Evolutionary conservation across 352 stramenopile species (phyloP), one percentile per base, ranked within the genome.

Genomic region (Bremia lactucae): DNA sequence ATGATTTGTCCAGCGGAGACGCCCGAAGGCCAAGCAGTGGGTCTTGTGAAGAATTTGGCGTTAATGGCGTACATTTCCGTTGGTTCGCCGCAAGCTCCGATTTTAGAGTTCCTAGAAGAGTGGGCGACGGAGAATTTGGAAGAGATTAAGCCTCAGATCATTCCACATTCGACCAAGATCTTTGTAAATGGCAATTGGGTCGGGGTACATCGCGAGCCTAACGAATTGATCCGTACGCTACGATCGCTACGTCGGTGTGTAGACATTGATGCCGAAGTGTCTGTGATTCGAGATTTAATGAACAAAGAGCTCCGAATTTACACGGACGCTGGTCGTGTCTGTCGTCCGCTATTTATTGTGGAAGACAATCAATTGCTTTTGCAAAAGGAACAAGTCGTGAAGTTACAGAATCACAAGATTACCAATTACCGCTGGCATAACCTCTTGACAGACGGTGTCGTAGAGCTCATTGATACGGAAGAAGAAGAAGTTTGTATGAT

Each of bases 401-500:
- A 95, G 55, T 60, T 99, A 5, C 83, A 87, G 38, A 89, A 92
- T 49, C 80, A 92, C 67, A 92, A 92, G 63, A 70, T 87, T 40
- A 92, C 77, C 24, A 81, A 90, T 54, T 92, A 89, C 58, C 50
- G 80, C 49, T 92, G 80, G 80, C 77, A 90, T 55, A 90, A 90
- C 39, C 35, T 93, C 40, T 62, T 93, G 6, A 94, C 93, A 47
- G 82, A 98, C 49, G 95, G 95, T 52, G 79, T 98, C 1, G 88
- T 98, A 14, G 96, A 99, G 68, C 95, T 97, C 36, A 94, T 99
- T 47, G 96, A 98, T 59, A 98, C 95, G 13, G 95, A 99, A 73
- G 96, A 99, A 79, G 96, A 99, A 62, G 96, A 99, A 76, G 97
- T 97, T 16, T 97, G 92, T 39, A 99, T 99, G 96, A 98, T 99